Evolutionary conservation across 108 stramenopile species (phyloP).

Genomic region (Aurantiochytrium sp.): DNA sequence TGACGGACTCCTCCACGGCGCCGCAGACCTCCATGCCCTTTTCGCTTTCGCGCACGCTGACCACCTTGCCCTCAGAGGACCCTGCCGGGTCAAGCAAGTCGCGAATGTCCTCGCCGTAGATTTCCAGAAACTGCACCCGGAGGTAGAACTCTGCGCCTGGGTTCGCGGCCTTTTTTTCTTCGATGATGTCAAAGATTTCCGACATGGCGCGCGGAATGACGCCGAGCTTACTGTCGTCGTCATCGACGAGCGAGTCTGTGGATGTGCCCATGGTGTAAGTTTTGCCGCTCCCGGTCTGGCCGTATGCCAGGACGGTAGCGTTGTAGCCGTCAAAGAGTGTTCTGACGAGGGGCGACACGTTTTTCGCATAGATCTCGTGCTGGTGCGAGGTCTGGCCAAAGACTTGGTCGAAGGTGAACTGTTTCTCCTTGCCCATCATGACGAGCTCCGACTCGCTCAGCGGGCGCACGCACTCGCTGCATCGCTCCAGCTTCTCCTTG

Average conservation of each 20-base stretch:
- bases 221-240: slow-evolving; percentile 44
- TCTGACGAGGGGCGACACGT: slow-evolving; percentile 42
- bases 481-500: slow-evolving; percentile 46
- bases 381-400: slow-evolving; percentile 44
- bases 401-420: slow-evolving; percentile 52
- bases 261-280: slow-evolving; percentile 52
- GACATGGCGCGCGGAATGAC: slow-evolving; percentile 55
- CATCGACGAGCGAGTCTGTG: slow-evolving; percentile 24
- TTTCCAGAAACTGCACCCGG: slow-evolving; percentile 47
- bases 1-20: slow-evolving; percentile 44
- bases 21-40: slow-evolving; percentile 42
- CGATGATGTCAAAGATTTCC: slow-evolving; percentile 52
- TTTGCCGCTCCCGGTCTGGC: slow-evolving; percentile 48
- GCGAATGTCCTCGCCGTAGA: slow-evolving; percentile 51
- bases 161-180: slow-evolving; percentile 6
- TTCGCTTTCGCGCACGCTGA: slow-evolving; percentile 38
- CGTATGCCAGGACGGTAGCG: slow-evolving; percentile 61
- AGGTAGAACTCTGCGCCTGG: slow-evolving; percentile 24
- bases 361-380: slow-evolving; percentile 38
- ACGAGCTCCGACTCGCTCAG: not conserved
- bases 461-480: slow-evolving; percentile 2
- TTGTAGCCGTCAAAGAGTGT: slow-evolving; percentile 56
- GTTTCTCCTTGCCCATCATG: slow-evolving; percentile 28
- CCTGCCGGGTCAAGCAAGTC: slow-evolving; percentile 49
- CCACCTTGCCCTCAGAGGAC: not conserved